Evolutionary conservation across 2,329 filamentous ascomycete genomes (phyloP), one percentile per base, ranked within the genome.

Genomic region (Diaporthe caulivora): DNA sequence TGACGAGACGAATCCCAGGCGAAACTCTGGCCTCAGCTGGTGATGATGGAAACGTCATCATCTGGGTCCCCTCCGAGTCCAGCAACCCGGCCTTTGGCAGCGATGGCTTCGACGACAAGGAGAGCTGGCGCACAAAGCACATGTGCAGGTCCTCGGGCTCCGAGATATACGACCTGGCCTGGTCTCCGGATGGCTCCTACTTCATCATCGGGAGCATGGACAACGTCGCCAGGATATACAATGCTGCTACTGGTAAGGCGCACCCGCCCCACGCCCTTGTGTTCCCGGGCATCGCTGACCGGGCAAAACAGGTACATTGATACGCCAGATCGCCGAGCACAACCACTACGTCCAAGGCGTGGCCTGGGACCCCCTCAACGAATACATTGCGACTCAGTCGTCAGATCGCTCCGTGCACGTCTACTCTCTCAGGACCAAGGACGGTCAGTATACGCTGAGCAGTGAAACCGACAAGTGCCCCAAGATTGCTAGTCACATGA

Each of bases 201-300:
- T 98, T 99, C 86, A 98, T 99, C 79, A 98, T 97, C 31, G 97
- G 97, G 51, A 98, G 97, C 85, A 98, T 99, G 95, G 97, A 99
- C 85, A 99, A 99, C 82, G 93, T 98, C 81, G 95, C 97, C 73
- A 91, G 96, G 74, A 98, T 99, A 78, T 98, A 98, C 87, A 98
- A 97, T 83, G 94, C 95, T 72, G 93, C 94, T 76, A 97, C 94
- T 79, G 96, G 94, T 95, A 86, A 58, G 74, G 37, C 24, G 34
- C 13, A 8, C 13, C 7, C 37, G 26, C 7, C 29, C 13, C 31
- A 17, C 44, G 42, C 31, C 31, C 47, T 21, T n/a, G 47, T 53
- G 44, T 51, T 13, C 29, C 49, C 26, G 18, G 24, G 51, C 67
- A 4, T 51, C 17, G 47, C 47, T 67, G 44, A 67, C 10, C n/a